phyloP scores from a whole-genome alignment of 2,329 filamentous ascomycete genomes.

The Exserohilum turcica region DNA sequence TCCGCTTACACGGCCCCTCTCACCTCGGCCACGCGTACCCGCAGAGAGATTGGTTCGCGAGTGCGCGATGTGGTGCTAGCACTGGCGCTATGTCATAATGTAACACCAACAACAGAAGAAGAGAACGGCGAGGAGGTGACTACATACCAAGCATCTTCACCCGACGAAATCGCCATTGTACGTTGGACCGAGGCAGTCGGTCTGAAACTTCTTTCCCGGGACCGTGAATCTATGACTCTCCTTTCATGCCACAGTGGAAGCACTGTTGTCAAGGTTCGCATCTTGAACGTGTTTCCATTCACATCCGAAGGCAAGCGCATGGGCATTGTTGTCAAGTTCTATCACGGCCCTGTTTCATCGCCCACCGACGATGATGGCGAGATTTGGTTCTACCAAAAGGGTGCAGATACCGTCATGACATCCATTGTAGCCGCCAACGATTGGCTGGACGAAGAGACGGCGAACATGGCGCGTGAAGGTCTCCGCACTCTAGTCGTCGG shows the following conservation, averaged over 20 bases:
- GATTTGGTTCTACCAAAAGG: conserved; percentile 99
- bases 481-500: conserved; percentile 92
- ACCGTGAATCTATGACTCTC: conserved; percentile 83
- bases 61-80: conserved; percentile 93
- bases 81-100: conserved; percentile 93
- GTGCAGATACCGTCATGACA: conserved; percentile 98
- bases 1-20: conserved; percentile 68
- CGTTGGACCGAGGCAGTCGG: conserved; percentile 94
- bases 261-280: conserved; percentile 79
- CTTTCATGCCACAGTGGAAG: conserved; percentile 76
- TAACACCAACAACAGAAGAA: conserved; percentile 88
- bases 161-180: conserved; percentile 97
- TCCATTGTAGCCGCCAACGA: conserved; percentile 93
- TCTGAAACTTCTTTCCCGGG: conserved; percentile 79
- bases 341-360: conserved; percentile 49
- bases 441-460: conserved; percentile 98
- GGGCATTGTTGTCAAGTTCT: conserved; percentile 93
- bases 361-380: conserved; percentile 66
- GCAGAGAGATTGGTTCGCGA: conserved; percentile 89
- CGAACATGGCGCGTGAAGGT: conserved; percentile 99
- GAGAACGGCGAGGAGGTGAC: conserved; percentile 77
- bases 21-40: conserved; percentile 74
- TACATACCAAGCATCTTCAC: conserved; percentile 94
- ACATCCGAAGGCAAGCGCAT: conserved; percentile 98
- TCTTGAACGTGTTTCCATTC: conserved; percentile 95